These are phyloP conservation scores for Solanum ahanhuiri DNA, from an alignment of 257 asterid species.

Conservation along the genomic window DNA sequence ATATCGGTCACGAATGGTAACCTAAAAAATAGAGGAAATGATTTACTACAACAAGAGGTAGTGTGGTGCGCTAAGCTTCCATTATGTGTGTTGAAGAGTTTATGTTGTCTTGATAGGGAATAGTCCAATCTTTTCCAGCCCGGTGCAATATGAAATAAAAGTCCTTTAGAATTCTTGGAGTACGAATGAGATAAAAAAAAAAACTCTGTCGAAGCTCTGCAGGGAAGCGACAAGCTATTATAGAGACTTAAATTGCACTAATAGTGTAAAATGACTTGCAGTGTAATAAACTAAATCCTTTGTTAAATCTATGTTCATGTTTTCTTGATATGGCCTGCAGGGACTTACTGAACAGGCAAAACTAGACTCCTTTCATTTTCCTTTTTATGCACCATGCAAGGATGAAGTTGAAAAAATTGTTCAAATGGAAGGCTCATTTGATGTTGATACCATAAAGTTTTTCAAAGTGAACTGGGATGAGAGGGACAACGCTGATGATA, in stretches of 20 bases:
- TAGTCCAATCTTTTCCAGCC: not conserved
- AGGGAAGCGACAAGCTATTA: not conserved
- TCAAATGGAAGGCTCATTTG: constrained; percentile 10
- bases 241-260: not conserved
- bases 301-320: not conserved
- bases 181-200: not conserved
- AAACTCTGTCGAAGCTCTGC: not conserved
- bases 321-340: not conserved
- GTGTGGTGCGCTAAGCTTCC: not conserved
- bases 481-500: not conserved
- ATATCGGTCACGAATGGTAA: not conserved
- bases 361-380: constrained; percentile 6
- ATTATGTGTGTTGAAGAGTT: not conserved
- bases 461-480: not conserved
- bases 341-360: constrained; percentile 7
- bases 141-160: not conserved
- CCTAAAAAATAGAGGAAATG: not conserved
- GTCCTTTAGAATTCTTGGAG: not conserved
- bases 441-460: not conserved
- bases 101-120: not conserved
- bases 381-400: constrained; percentile 3
- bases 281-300: not conserved
- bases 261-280: not conserved
- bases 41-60: not conserved
- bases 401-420: constrained; percentile 9